Evolutionary conservation across 495 filamentous ascomycete species (phyloP).

Genomic region (Rusavskia elegans): DNA sequence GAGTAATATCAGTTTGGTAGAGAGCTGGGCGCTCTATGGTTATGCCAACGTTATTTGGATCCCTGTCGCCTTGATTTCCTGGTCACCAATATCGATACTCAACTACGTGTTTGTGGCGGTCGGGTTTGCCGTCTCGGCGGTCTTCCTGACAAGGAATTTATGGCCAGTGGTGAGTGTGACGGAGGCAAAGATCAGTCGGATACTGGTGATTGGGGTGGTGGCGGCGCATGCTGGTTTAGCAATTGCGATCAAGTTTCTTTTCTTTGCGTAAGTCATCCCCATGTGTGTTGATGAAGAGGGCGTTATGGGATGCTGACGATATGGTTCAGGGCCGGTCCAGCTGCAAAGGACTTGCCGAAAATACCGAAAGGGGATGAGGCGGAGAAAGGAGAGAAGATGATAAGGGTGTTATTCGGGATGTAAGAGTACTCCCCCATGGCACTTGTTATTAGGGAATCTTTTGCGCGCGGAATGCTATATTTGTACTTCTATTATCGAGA

Average conservation of each 20-base stretch:
- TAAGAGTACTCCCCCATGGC: neutral
- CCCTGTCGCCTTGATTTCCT: conserved; percentile 78
- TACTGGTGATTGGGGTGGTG: conserved; percentile 70
- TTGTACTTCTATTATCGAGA: too few species aligned
- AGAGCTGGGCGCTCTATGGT: conserved; percentile 88
- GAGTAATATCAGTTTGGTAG: conserved; percentile 56
- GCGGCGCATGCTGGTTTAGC: conserved; percentile 73
- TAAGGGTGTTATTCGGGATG: conserved; percentile 7
- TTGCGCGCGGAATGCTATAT: too few species aligned
- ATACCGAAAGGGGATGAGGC: neutral
- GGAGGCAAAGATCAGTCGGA: conserved; percentile 78
- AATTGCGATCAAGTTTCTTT: conserved; percentile 85
- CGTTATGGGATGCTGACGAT: neutral
- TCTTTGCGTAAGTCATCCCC: conserved; percentile 61
- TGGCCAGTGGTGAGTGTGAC: conserved; percentile 89
- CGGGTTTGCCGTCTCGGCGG: conserved; percentile 71
- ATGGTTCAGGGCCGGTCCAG: neutral
- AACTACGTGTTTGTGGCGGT: conserved; percentile 90
- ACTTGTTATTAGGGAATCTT: too few species aligned
- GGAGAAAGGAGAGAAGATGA: conserved; percentile 3
- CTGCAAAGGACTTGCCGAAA: conserved; percentile 3
- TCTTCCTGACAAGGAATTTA: conserved; percentile 81
- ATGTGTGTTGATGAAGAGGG: neutral
- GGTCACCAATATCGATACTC: conserved; percentile 65
- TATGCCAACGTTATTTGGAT: conserved; percentile 96